Conservation (phyloP, 768 basidiomycete species). For the Podaxis sp. region DNA sequence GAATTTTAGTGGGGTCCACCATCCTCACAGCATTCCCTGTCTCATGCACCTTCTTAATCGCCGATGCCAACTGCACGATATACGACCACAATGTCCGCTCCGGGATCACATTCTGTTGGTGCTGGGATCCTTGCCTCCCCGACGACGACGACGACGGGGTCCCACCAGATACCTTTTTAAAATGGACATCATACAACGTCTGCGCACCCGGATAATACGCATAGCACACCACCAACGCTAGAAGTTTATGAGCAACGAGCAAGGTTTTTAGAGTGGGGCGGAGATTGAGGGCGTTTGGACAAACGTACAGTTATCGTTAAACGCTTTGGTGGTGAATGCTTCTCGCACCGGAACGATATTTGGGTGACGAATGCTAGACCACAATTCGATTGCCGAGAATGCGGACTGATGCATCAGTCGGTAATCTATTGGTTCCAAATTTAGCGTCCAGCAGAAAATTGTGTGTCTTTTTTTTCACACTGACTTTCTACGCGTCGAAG, state of each 20-base stretch:
- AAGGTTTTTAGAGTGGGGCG: neutral
- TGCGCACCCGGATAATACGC: conserved; percentile 82
- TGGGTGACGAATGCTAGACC: conserved; percentile 83
- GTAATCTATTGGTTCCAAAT: conserved; percentile 50
- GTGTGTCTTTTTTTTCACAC: conserved; percentile 15
- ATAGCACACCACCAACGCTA: conserved; percentile 89
- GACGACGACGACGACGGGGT: too few relatives aligned
- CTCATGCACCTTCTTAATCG: conserved; percentile 83
- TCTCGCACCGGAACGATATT: conserved; percentile 80
- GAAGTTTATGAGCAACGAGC: neutral
- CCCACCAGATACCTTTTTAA: conserved; percentile 45
- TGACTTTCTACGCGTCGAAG: conserved; percentile 86
- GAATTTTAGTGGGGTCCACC: conserved; percentile 82
- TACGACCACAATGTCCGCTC: conserved; percentile 92
- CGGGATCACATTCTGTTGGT: conserved; percentile 39
- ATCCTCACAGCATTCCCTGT: conserved; percentile 74
- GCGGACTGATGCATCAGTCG: conserved; percentile 78
- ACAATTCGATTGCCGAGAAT: conserved; percentile 77
- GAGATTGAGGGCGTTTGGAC: too few relatives aligned
- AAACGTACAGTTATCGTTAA: conserved; percentile 83
- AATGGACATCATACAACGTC: conserved; percentile 76
- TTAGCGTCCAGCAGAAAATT: neutral
- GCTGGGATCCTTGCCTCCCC: conserved; percentile 18
- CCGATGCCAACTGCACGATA: conserved; percentile 83
- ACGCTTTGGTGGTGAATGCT: conserved; percentile 92